Percentiles rank a stretch among this genome's conserved stretches.
These are phyloP conservation scores for Botrytis squamosa DNA, from an alignment of 2,329 filamentous ascomycete species.

Conservation along the genomic window DNA sequence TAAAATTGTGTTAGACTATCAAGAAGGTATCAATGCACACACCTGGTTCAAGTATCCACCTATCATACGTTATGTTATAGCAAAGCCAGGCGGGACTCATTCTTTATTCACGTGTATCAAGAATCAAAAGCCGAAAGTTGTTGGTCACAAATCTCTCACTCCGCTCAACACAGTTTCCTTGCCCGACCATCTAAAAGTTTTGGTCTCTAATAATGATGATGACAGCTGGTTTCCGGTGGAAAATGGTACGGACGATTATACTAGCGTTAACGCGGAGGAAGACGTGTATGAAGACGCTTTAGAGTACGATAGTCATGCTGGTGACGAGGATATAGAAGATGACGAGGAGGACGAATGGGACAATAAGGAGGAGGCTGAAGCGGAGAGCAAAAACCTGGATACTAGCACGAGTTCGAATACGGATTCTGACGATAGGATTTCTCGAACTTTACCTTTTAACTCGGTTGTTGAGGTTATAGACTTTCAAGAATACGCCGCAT, in stretches of 20 bases:
- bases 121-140: neutral
- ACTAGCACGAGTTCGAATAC: neutral
- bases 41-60: neutral
- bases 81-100: neutral
- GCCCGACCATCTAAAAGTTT: neutral
- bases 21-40: neutral
- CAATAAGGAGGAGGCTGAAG: neutral
- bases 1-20: neutral
- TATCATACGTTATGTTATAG: conserved; percentile 5
- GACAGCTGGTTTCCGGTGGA: too few relatives aligned
- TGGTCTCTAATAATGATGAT: neutral
- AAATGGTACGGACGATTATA: neutral
- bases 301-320: neutral
- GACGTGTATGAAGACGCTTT: neutral
- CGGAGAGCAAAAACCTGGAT: neutral
- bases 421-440: neutral
- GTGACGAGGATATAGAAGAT: neutral
- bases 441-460: neutral
- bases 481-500: neutral
- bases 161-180: neutral
- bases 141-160: neutral
- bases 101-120: neutral
- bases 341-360: neutral
- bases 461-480: neutral
- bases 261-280: neutral